Conservation (phyloP, 2,329 filamentous ascomycete genomes). For the Fusarium albidum region DNA sequence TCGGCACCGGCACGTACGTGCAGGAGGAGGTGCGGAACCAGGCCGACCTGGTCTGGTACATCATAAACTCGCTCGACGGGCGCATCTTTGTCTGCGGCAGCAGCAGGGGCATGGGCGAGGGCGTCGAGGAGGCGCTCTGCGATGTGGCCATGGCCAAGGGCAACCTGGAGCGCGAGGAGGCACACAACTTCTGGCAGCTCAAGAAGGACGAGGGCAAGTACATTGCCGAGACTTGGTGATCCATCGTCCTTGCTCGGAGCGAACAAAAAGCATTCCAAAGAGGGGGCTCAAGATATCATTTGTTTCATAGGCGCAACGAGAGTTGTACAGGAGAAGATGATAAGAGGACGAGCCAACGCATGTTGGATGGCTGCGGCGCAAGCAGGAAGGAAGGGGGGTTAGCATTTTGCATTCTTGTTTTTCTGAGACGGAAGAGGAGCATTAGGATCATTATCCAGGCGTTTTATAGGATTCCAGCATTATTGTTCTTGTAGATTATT, state of each 20-base stretch:
- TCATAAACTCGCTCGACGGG: conserved; percentile 95
- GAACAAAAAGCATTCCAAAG: background rate
- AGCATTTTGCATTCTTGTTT: conserved; percentile 25
- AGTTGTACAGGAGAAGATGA: conserved; percentile 8
- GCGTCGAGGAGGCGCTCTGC: conserved; percentile 85
- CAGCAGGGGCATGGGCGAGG: conserved; percentile 96
- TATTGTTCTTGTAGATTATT: background rate
- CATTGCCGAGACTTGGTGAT: conserved; percentile 81
- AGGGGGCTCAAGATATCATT: background rate
- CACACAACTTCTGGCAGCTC: conserved; percentile 85
- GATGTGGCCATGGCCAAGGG: conserved; percentile 95
- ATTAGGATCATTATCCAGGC: conserved; percentile 29
- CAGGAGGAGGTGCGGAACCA: conserved; percentile 94
- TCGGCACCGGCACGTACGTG: conserved; percentile 86
- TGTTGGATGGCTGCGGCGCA: conserved; percentile 33
- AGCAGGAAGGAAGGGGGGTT: conserved; percentile 27
- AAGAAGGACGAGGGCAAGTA: conserved; percentile 96
- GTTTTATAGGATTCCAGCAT: conserved; percentile 24
- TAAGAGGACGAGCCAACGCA: conserved; percentile 21
- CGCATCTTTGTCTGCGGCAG: conserved; percentile 96
- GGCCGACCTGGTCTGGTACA: conserved; percentile 97
- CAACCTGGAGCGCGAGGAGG: conserved; percentile 82
- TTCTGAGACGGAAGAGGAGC: conserved; percentile 16
- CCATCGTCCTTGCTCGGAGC: background rate
- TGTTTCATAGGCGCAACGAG: background rate